Conservation (phyloP, 257 asterid species). For the Coffea canephora region DNA sequence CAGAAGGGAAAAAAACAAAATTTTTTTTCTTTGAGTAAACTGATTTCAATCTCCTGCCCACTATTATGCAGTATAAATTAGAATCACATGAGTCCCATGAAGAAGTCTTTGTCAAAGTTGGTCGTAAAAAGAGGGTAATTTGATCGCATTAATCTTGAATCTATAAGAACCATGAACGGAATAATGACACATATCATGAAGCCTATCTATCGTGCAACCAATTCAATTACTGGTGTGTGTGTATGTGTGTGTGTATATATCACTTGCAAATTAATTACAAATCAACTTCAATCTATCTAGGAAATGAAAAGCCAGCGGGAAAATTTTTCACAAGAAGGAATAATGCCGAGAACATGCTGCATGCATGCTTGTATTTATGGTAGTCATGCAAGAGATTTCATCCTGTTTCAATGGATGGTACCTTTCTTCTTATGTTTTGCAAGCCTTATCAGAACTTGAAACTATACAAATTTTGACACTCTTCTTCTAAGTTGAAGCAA, state of each 20-base stretch:
- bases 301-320: background rate
- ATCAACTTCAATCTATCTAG: no score
- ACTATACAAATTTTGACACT: no score
- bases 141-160: conserved; percentile 38
- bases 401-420: no score
- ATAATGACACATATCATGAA: conserved; percentile 24
- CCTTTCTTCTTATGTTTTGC: no score
- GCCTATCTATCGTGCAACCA: conserved; percentile 27
- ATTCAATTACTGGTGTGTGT: background rate
- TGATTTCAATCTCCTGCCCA: background rate
- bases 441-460: no score
- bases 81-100: conserved; percentile 38
- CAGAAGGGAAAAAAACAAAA: no score
- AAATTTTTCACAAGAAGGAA: background rate
- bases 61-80: conserved; percentile 20
- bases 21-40: background rate
- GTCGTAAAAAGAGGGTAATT: conserved; percentile 35
- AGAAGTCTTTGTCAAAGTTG: conserved; percentile 32
- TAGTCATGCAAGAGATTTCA: background rate
- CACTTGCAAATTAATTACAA: background rate
- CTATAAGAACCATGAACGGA: conserved; percentile 44
- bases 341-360: background rate
- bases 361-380: conserved; percentile 8
- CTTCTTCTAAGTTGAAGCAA: background rate
- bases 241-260: background rate